Percentiles rank a stretch among this genome's conserved stretches.
Conservation (phyloP, 768 basidiomycete species). For the Phanerochaete carnosa region DNA sequence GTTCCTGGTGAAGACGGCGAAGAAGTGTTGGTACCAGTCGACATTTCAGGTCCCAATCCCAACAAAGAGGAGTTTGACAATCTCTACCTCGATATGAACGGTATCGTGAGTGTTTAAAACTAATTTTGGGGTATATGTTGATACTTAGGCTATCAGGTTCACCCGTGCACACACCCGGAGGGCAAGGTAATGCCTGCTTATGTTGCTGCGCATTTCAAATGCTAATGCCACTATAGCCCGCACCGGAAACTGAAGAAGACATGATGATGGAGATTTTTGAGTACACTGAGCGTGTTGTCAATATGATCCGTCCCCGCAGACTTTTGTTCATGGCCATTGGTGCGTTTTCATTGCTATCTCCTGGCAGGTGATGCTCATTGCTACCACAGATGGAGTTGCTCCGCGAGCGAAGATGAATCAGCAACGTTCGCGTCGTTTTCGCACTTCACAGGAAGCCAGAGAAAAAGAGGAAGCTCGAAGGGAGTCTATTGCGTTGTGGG, state of each 20-base stretch:
- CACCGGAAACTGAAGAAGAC: constrained; percentile 96
- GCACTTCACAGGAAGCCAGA: constrained; percentile 90
- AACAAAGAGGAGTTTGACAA: constrained; percentile 96
- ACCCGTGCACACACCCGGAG: constrained; percentile 99
- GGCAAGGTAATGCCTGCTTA: constrained; percentile 63
- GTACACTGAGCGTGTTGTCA: constrained; percentile 96
- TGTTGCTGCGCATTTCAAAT: not conserved
- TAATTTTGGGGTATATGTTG: constrained; percentile 7
- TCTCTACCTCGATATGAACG: constrained; percentile 98
- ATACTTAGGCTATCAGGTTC: constrained; percentile 52
- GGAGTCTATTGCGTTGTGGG: constrained; percentile 81
- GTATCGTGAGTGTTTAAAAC: constrained; percentile 60
- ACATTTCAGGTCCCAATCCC: constrained; percentile 82
- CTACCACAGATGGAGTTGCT: constrained; percentile 80
- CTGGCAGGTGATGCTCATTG: not conserved
- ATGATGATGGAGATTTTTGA: constrained; percentile 99
- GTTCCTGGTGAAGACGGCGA: constrained; percentile 66
- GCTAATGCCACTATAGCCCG: constrained; percentile 50
- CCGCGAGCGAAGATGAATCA: constrained; percentile 99
- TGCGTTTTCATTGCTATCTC: constrained; percentile 31
- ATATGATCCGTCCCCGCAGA: constrained; percentile 94
- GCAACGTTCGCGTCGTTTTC: constrained; percentile 94
- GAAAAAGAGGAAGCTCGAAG: constrained; percentile 87
- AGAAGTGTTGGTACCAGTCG: constrained; percentile 69
- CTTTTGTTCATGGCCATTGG: constrained; percentile 98